Base-by-base conservation (phyloP, 495 filamentous ascomycete species). In the Pyrenula massariospora region DNA sequence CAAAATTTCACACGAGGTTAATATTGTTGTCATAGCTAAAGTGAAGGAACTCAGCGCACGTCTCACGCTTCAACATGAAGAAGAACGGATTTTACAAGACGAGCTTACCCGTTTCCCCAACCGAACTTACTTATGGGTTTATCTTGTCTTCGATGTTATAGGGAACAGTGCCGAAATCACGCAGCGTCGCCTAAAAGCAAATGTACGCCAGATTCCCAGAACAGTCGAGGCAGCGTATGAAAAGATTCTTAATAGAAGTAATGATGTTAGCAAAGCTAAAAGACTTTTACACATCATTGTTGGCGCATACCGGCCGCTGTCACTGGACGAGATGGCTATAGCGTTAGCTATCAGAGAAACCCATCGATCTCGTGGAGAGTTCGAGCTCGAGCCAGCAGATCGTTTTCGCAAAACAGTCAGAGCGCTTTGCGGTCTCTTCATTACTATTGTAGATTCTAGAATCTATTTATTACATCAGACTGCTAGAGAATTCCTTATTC, bases 91-190 rank as follows among this genome's bases (percentile, higher is more conserved):
- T 2, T 59, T 77, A 10, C 56, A 57, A 36, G 24, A 63, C 20
- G 57, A 64, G 47, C 57, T 77, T 22, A 56, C 57, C 1, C 3
- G 48, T 11, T 52, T 71, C 21, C 36, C 58, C n/a, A 65, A 76
- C 50, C 63, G 71, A 22, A 77, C 73, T n/a, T 78, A 78, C 60
- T 70, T 78, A n/a, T 77, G 73, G 75, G 62, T 74, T 8, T 56
- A 67, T 56, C 63, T 77, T 2, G 70, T 57, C 1, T 56, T 75
- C 12, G 63, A 72, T 47, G 61, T 63, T 10, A 65, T 74, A 22
- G 49, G 68, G 42, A 22, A 60, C 3, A 55, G 19, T n/a, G 52
- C 52, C 42, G 55, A 55, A 2, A 57, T 70, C 25, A 65, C 67
- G 10, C 54, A 12, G 56, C 55, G 25, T 0, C 60, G 58, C 3